Conservation (phyloP, 2,329 filamentous ascomycete genomes). For the Sporothrix variecibatus region DNA sequence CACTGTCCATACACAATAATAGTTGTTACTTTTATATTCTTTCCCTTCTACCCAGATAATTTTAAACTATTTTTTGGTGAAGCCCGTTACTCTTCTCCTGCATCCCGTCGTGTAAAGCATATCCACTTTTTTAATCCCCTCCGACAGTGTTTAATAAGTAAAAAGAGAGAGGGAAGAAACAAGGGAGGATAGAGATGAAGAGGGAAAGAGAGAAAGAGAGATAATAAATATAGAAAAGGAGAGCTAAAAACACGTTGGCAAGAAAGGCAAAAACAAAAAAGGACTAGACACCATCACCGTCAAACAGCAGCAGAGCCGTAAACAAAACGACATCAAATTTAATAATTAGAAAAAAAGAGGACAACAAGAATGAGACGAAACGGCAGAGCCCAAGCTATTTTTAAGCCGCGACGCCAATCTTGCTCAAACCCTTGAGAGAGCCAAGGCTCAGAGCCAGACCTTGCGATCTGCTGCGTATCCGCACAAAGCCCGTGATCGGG, state of each 20-base stretch:
- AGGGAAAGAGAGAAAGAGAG: not conserved
- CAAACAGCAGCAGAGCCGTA: constrained; percentile 1
- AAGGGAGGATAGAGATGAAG: constrained; percentile 1
- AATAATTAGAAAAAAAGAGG: not conserved
- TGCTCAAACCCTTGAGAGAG: constrained; percentile 91
- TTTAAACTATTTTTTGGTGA: not conserved
- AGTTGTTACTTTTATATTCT: not conserved
- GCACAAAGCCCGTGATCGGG: constrained; percentile 93
- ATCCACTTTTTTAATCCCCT: not conserved
- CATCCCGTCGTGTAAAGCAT: constrained; percentile 6
- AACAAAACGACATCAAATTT: not conserved
- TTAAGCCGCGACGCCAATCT: constrained; percentile 58
- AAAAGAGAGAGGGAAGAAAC: not conserved
- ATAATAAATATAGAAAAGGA: constrained; percentile 5
- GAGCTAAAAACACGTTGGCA: constrained; percentile 9
- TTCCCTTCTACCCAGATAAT: constrained; percentile 16
- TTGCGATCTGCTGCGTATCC: constrained; percentile 96
- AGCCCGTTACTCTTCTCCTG: not conserved
- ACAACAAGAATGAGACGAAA: not conserved
- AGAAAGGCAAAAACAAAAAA: not conserved
- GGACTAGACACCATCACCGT: constrained; percentile 2
- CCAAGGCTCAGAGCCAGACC: constrained; percentile 91
- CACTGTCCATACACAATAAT: not conserved
- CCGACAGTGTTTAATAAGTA: not conserved
- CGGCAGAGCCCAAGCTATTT: not conserved